Percentiles rank a stretch among this genome's conserved stretches.
Conservation (phyloP, 345 rosid species). For the Gossypium longicalyx region DNA sequence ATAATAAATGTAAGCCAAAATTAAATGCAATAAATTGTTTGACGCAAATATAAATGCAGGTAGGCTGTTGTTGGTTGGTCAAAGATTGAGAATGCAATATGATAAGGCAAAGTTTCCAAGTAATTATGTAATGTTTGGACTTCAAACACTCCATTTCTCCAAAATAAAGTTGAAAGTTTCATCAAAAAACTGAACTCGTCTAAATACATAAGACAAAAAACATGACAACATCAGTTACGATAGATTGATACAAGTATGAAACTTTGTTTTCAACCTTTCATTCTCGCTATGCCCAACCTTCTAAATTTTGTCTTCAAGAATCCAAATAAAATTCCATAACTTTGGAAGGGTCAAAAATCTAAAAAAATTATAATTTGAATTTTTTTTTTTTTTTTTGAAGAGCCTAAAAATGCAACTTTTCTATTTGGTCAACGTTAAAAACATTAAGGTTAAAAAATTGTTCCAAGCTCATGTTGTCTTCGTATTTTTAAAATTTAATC, state of each 20-base stretch:
- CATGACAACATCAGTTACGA: slow-evolving; percentile 6
- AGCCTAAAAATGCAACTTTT: too few species aligned
- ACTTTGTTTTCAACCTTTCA: background rate
- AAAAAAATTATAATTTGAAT: too few species aligned
- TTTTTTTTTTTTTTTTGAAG: too few species aligned
- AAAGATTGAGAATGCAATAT: background rate
- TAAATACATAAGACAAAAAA: background rate
- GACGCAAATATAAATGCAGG: background rate
- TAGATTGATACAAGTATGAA: background rate
- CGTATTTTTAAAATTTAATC: too few species aligned
- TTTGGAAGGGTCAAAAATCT: too few species aligned
- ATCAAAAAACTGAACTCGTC: background rate
- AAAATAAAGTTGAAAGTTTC: background rate
- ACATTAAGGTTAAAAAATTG: too few species aligned
- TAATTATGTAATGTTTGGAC: background rate
- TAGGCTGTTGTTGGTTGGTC: background rate
- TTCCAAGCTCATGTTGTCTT: too few species aligned
- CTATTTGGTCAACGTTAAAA: too few species aligned
- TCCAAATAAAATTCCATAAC: too few species aligned
- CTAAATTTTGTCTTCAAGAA: background rate
- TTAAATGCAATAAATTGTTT: background rate
- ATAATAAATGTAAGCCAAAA: background rate
- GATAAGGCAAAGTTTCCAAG: background rate
- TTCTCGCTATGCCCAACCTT: background rate
- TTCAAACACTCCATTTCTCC: background rate